Evolutionary conservation across 768 basidiomycete genomes (phyloP).

Genomic region (Tulasnella calospora): DNA sequence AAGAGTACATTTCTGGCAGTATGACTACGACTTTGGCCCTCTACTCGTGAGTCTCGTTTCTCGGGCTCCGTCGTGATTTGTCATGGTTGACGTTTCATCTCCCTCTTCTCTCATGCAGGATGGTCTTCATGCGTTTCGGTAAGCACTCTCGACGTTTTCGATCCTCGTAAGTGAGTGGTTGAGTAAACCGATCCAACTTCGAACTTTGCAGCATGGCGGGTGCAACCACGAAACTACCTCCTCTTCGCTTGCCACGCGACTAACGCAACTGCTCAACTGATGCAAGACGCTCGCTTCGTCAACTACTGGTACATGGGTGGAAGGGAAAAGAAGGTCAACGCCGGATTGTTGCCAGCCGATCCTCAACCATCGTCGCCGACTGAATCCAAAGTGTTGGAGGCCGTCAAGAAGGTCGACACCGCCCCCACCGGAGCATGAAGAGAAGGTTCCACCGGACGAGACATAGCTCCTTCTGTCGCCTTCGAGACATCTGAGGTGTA

Average conservation of each 20-base stretch:
- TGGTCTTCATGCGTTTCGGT: slow-evolving; percentile 97
- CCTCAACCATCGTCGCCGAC: slow-evolving; percentile 24
- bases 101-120: slow-evolving; percentile 38
- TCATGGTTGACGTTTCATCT: not conserved
- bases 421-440: slow-evolving; percentile 36
- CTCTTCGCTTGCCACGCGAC: slow-evolving; percentile 91
- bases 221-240: slow-evolving; percentile 93
- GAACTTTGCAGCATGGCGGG: slow-evolving; percentile 72
- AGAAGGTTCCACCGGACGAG: not conserved
- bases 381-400: slow-evolving; percentile 24
- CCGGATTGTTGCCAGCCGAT: slow-evolving; percentile 31
- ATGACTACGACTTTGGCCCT: slow-evolving; percentile 88
- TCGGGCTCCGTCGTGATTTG: slow-evolving; percentile 12
- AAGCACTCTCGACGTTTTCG: slow-evolving; percentile 33
- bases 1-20: slow-evolving; percentile 92
- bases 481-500: not conserved
- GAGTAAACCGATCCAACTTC: slow-evolving; percentile 24
- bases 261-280: slow-evolving; percentile 77
- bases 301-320: slow-evolving; percentile 92
- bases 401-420: slow-evolving; percentile 35
- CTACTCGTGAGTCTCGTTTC: slow-evolving; percentile 73
- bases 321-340: slow-evolving; percentile 58
- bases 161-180: not conserved
- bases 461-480: not conserved
- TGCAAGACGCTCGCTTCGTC: slow-evolving; percentile 79